phyloP scores from a whole-genome alignment of 306 rosid genomes.

The Benincasa hispida region DNA sequence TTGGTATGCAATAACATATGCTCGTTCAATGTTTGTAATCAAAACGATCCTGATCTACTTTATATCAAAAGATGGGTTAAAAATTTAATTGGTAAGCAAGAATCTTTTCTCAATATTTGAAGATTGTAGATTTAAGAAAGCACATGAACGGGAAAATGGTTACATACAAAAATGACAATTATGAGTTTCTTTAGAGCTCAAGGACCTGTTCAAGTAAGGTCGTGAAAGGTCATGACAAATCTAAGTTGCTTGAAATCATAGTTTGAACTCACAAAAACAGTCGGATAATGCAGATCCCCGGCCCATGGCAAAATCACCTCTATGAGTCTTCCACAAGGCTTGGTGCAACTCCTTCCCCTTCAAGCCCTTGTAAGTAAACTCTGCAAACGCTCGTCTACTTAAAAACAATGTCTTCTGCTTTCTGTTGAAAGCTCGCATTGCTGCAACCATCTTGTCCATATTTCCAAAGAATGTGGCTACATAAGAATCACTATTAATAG shows the following conservation, averaged over 20 bases:
- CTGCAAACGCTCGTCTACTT: slow-evolving; percentile 69
- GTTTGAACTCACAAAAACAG: slow-evolving; percentile 72
- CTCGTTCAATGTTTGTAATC: neutral
- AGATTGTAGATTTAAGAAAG: neutral
- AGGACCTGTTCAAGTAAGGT: no score
- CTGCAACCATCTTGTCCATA: slow-evolving; percentile 97
- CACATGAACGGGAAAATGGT: neutral
- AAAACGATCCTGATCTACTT: neutral
- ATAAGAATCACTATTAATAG: slow-evolving; percentile 77
- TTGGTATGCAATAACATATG: neutral
- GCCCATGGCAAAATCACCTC: slow-evolving; percentile 61
- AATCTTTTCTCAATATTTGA: neutral
- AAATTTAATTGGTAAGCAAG: neutral
- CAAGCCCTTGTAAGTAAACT: slow-evolving; percentile 46
- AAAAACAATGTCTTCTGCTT: slow-evolving; percentile 60
- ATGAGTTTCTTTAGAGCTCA: no score
- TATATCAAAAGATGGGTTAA: neutral
- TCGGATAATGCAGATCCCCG: slow-evolving; percentile 73
- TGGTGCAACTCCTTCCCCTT: slow-evolving; percentile 39
- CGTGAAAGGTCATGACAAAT: no score
- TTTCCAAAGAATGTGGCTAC: slow-evolving; percentile 84
- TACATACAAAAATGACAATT: neutral
- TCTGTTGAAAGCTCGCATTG: slow-evolving; percentile 74
- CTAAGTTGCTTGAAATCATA: slow-evolving; percentile 26
- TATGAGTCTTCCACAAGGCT: slow-evolving; percentile 60